Conservation (phyloP, 2,329 filamentous ascomycete genomes). For the Trichoderma atrobrunneum region DNA sequence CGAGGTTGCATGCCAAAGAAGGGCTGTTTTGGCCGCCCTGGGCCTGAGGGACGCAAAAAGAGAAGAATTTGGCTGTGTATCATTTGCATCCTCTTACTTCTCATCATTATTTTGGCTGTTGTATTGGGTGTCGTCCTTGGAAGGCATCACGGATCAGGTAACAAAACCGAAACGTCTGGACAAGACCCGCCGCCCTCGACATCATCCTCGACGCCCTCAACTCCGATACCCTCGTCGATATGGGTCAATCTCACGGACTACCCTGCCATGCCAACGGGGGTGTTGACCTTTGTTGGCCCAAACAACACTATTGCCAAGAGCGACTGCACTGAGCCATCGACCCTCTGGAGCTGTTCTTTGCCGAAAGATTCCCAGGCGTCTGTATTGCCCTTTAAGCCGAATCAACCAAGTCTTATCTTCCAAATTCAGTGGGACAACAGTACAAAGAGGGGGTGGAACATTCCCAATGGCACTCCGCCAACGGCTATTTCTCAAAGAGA, state of each 20-base stretch:
- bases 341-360: slow-evolving; percentile 81
- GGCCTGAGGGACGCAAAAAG: slow-evolving; percentile 61
- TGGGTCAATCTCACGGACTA: slow-evolving; percentile 87
- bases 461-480: slow-evolving; percentile 39
- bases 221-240: slow-evolving; percentile 32
- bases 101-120: slow-evolving; percentile 54
- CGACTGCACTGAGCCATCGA: slow-evolving; percentile 68
- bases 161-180: background rate
- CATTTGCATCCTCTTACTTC: slow-evolving; percentile 47
- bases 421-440: slow-evolving; percentile 71
- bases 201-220: background rate
- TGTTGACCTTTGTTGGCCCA: slow-evolving; percentile 73
- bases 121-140: slow-evolving; percentile 57
- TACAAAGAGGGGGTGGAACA: slow-evolving; percentile 50
- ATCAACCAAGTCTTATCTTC: slow-evolving; percentile 76
- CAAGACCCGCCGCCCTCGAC: background rate
- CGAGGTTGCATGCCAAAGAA: slow-evolving; percentile 59
- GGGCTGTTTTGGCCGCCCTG: slow-evolving; percentile 58
- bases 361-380: slow-evolving; percentile 72
- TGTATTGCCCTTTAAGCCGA: slow-evolving; percentile 59
- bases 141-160: slow-evolving; percentile 26
- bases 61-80: slow-evolving; percentile 59
- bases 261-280: slow-evolving; percentile 80
- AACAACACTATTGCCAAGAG: slow-evolving; percentile 62
- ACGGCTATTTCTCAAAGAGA: slow-evolving; percentile 28